A percentile compares a stretch with the other conserved stretches of the same genome.
Conservation (phyloP, 208 protist genomes). For the Trypanosoma rangeli region DNA sequence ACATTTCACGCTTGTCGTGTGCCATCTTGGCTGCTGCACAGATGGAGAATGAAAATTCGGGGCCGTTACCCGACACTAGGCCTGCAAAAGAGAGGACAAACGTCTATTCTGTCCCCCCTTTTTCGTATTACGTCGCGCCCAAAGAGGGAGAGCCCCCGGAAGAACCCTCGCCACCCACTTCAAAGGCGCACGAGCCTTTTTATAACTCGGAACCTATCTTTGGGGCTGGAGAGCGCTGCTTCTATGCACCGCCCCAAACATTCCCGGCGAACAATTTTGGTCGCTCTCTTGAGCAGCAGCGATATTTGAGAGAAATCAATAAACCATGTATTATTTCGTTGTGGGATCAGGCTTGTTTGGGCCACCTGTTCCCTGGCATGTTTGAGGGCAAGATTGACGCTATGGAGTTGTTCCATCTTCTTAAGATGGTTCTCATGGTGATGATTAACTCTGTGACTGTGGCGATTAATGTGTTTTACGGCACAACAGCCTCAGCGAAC, state of each 20-base stretch:
- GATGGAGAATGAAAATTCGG: not conserved
- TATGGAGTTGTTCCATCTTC: constrained; percentile 25
- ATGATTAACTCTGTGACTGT: constrained; percentile 25
- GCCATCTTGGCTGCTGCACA: not conserved
- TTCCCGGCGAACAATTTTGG: not conserved
- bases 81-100: not conserved
- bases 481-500: not conserved
- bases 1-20: not conserved
- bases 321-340: constrained; percentile 30
- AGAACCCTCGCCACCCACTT: not conserved
- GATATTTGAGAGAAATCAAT: constrained; percentile 9
- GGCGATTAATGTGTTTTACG: constrained; percentile 31
- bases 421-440: constrained; percentile 21
- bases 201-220: not conserved
- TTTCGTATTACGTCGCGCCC: constrained; percentile 22
- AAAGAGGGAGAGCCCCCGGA: not conserved
- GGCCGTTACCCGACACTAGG: not conserved
- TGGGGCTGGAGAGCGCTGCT: not conserved
- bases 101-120: constrained; percentile 18
- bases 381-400: constrained; percentile 26
- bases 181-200: not conserved
- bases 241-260: not conserved
- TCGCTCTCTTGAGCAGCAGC: constrained; percentile 9
- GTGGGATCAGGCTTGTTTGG: constrained; percentile 36
- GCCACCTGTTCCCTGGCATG: constrained; percentile 29